Conservation (phyloP, 768 basidiomycete species). For the Tricholoma flavovirens region DNA sequence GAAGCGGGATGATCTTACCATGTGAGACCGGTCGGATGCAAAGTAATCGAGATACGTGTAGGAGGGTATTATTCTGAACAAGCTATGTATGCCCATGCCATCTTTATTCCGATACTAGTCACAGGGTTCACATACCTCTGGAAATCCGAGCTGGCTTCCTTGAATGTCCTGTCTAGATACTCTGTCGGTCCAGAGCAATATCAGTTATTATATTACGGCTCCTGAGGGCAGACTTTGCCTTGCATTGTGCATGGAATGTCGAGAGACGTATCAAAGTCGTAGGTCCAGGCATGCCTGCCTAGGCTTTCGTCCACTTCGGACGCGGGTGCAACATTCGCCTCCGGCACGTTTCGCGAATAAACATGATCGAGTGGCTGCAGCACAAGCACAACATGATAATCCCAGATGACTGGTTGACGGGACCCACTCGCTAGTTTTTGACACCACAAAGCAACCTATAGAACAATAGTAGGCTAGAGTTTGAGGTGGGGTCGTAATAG, state of each 20-base stretch:
- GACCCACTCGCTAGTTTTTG: slow-evolving; percentile 40
- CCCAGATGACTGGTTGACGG: slow-evolving; percentile 53
- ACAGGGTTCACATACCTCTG: slow-evolving; percentile 36
- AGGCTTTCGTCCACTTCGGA: background rate
- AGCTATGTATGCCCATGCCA: slow-evolving; percentile 31
- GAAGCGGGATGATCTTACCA: slow-evolving; percentile 38
- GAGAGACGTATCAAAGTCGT: slow-evolving; percentile 61
- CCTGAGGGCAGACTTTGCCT: slow-evolving; percentile 28
- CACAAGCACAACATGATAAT: slow-evolving; percentile 67
- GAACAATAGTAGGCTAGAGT: background rate
- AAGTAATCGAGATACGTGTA: slow-evolving; percentile 49
- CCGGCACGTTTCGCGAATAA: background rate
- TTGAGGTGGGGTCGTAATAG: background rate
- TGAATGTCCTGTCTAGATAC: slow-evolving; percentile 44
- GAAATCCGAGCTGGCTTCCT: slow-evolving; percentile 29
- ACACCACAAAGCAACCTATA: slow-evolving; percentile 59
- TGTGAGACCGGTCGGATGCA: slow-evolving; percentile 73
- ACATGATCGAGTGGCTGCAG: slow-evolving; percentile 31
- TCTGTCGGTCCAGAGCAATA: slow-evolving; percentile 24
- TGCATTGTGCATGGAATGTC: slow-evolving; percentile 45
- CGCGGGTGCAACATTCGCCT: background rate
- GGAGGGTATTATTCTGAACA: slow-evolving; percentile 57
- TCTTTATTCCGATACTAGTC: background rate
- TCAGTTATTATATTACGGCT: background rate
- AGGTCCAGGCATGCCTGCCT: slow-evolving; percentile 49